phyloP scores from a whole-genome alignment of 371 early-diverging fungal genomes.

The Zychaea mexicana region DNA sequence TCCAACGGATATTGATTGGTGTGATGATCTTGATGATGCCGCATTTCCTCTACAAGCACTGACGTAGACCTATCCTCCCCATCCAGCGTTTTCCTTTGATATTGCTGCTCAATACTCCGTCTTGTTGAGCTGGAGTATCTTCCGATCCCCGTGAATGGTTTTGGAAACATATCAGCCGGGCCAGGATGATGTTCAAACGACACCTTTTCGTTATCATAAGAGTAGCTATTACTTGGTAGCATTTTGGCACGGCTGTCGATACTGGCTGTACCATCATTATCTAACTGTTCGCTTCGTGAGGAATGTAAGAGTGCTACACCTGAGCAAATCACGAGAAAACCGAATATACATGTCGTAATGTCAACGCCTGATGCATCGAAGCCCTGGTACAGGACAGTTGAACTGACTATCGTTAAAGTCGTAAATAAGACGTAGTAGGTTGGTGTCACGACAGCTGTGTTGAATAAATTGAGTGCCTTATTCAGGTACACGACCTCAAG shows the following conservation, averaged over 20 bases:
- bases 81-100: neutral
- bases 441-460: constrained; percentile 89
- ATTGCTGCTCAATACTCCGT: neutral
- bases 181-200: constrained; percentile 15
- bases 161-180: neutral
- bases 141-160: neutral
- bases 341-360: constrained; percentile 84
- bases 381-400: constrained; percentile 87
- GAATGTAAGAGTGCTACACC: constrained; percentile 48
- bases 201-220: constrained; percentile 29
- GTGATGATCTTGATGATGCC: neutral
- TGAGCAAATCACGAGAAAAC: constrained; percentile 85
- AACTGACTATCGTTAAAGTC: constrained; percentile 88
- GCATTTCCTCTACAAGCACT: neutral
- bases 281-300: constrained; percentile 15
- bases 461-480: constrained; percentile 93
- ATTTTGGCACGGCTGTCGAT: constrained; percentile 21
- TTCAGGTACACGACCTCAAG: constrained; percentile 95
- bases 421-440: constrained; percentile 96
- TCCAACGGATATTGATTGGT: neutral
- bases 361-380: constrained; percentile 78
- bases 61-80: neutral
- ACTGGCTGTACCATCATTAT: constrained; percentile 29
- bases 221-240: constrained; percentile 17
- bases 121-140: neutral